Evolutionary conservation across 352 stramenopile species (phyloP).

Genomic region (Blastocystis sp.): DNA sequence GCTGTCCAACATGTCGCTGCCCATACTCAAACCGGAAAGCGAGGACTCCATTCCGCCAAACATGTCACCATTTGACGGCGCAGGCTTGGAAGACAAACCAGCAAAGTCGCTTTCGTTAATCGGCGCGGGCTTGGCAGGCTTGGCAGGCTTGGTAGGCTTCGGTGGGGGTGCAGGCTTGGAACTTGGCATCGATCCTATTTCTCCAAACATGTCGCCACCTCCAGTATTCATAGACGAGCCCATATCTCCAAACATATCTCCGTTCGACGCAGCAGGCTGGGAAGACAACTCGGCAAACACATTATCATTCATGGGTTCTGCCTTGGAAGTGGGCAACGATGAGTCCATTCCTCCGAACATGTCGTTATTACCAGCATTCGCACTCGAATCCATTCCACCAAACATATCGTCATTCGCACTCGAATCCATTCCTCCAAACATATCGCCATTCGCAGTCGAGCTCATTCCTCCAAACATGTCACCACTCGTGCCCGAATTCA

Average conservation of each 20-base stretch:
- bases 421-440: constrained; percentile 15
- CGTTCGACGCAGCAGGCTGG: not conserved
- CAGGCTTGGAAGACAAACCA: too few relatives aligned
- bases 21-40: constrained; percentile 11
- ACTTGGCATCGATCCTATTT: not conserved
- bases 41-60: constrained; percentile 43
- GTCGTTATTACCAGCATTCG: not conserved
- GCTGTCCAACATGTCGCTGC: not conserved
- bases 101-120: too few relatives aligned
- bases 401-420: constrained; percentile 34
- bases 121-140: too few relatives aligned
- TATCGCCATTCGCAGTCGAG: not conserved
- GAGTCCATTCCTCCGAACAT: constrained; percentile 55
- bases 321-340: too few relatives aligned
- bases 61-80: not conserved
- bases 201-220: constrained; percentile 53
- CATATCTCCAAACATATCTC: constrained; percentile 56
- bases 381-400: not conserved
- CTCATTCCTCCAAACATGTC: constrained; percentile 50
- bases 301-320: too few relatives aligned
- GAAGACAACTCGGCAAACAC: constrained; percentile 7
- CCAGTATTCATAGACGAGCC: not conserved
- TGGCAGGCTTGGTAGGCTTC: not conserved
- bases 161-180: not conserved
- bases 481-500: not conserved